These are phyloP conservation scores for Brassica incana DNA, from an alignment of 345 rosid species.

Conservation along the genomic window DNA sequence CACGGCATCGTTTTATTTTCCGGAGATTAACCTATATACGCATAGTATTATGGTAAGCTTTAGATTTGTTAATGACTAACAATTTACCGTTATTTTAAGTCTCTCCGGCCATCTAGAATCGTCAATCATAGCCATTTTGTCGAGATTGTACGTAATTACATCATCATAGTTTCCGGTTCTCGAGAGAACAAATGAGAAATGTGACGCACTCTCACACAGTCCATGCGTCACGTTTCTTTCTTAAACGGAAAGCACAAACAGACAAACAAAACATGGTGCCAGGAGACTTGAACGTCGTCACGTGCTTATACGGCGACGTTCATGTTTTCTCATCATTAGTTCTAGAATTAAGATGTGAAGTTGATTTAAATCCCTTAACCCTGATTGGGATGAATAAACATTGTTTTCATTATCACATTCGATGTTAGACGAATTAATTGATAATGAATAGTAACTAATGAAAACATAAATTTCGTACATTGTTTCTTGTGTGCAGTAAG, in stretches of 20 bases:
- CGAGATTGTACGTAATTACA: slow-evolving; percentile 2
- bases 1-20: slow-evolving; percentile 11
- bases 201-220: slow-evolving; percentile 31
- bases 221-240: slow-evolving; percentile 37
- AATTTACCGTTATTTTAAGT: not conserved
- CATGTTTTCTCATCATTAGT: not conserved
- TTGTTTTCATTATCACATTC: not conserved
- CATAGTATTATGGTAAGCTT: slow-evolving; percentile 5
- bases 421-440: not conserved
- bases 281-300: slow-evolving; percentile 20
- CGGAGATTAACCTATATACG: not conserved
- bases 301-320: slow-evolving; percentile 23
- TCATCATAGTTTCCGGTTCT: slow-evolving; percentile 22
- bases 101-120: not conserved
- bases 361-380: not conserved
- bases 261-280: slow-evolving; percentile 10
- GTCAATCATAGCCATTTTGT: slow-evolving; percentile 14
- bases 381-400: not conserved
- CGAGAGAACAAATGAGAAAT: slow-evolving; percentile 34
- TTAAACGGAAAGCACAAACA: slow-evolving; percentile 26
- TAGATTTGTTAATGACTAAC: not conserved
- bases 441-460: not conserved
- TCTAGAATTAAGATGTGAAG: not conserved
- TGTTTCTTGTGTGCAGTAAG: slow-evolving; percentile 51
- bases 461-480: not conserved